A percentile compares a stretch with the other conserved stretches of the same genome.
Evolutionary conservation across 2,329 filamentous ascomycete genomes (phyloP).

Genomic region (Fusarium napiforme): DNA sequence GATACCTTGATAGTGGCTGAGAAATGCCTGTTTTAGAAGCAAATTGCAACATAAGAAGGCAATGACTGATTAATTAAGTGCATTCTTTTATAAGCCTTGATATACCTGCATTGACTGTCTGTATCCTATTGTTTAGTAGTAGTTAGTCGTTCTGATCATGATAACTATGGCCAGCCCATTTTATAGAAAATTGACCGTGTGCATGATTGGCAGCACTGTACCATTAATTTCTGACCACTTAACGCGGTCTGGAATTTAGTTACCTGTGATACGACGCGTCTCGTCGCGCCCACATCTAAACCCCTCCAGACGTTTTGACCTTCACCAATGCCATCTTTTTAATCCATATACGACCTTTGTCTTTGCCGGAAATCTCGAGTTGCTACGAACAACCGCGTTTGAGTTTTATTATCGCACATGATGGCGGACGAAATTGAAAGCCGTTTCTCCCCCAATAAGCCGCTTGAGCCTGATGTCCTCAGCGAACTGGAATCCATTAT

Average conservation of each 20-base stretch:
- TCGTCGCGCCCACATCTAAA: constrained; percentile 23
- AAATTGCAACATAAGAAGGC: background rate
- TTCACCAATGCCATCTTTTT: constrained; percentile 17
- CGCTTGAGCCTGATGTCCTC: constrained; percentile 80
- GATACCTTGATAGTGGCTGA: constrained; percentile 26
- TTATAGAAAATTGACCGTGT: background rate
- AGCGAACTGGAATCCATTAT: constrained; percentile 87
- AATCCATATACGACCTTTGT: background rate
- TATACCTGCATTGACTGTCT: background rate
- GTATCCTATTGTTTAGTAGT: background rate
- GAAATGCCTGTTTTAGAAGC: constrained; percentile 10
- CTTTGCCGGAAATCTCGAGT: background rate
- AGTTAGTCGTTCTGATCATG: background rate
- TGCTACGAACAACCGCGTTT: background rate
- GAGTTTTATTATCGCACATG: constrained; percentile 30
- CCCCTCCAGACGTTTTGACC: constrained; percentile 33
- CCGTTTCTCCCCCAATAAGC: constrained; percentile 52
- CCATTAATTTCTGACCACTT: constrained; percentile 19
- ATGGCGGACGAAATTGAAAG: constrained; percentile 52
- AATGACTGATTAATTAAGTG: background rate
- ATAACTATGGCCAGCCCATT: background rate
- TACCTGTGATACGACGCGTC: constrained; percentile 34
- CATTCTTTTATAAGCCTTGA: background rate
- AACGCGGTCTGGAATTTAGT: constrained; percentile 34
- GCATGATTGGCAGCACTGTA: constrained; percentile 2